phyloP scores from a whole-genome alignment of 441 rosid genomes.

The Bruguiera hainesii region DNA sequence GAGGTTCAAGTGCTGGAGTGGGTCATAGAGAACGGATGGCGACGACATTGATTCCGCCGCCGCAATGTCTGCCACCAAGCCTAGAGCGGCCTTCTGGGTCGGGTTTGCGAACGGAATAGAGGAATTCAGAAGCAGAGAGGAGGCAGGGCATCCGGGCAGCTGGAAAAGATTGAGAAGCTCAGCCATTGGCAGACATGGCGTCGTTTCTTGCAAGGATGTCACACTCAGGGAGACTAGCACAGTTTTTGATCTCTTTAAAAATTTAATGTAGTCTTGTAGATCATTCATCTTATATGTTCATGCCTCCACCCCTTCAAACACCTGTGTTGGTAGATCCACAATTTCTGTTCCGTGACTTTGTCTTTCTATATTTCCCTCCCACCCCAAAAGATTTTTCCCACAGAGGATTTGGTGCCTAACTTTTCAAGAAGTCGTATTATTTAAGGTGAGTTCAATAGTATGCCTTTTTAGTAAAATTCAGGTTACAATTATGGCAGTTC shows the following conservation, averaged over 20 bases:
- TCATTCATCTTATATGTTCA: background rate
- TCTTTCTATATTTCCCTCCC: slow-evolving; percentile 18
- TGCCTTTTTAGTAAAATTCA: too few species aligned
- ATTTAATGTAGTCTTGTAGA: too few species aligned
- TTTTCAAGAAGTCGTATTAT: too few species aligned
- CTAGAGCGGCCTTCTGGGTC: slow-evolving; percentile 17
- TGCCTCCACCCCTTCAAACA: slow-evolving; percentile 18
- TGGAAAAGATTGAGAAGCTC: slow-evolving; percentile 72
- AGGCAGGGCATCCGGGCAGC: slow-evolving; percentile 37
- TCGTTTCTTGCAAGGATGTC: slow-evolving; percentile 10
- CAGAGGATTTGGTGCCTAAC: background rate
- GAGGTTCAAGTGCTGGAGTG: slow-evolving; percentile 54
- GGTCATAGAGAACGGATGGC: slow-evolving; percentile 54
- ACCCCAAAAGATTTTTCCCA: slow-evolving; percentile 6
- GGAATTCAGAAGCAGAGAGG: slow-evolving; percentile 37
- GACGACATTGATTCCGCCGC: slow-evolving; percentile 26
- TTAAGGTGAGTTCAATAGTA: too few species aligned
- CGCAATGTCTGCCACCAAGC: slow-evolving; percentile 21
- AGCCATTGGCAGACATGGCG: slow-evolving; percentile 36
- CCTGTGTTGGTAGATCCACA: slow-evolving; percentile 14
- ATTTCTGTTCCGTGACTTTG: slow-evolving; percentile 13
- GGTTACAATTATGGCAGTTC: too few species aligned
- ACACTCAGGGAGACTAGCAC: too few species aligned
- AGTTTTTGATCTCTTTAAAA: too few species aligned
- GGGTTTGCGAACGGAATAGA: slow-evolving; percentile 43